These are phyloP conservation scores for Eutrema japonicum DNA, from an alignment of 345 rosid species.

Conservation along the genomic window DNA sequence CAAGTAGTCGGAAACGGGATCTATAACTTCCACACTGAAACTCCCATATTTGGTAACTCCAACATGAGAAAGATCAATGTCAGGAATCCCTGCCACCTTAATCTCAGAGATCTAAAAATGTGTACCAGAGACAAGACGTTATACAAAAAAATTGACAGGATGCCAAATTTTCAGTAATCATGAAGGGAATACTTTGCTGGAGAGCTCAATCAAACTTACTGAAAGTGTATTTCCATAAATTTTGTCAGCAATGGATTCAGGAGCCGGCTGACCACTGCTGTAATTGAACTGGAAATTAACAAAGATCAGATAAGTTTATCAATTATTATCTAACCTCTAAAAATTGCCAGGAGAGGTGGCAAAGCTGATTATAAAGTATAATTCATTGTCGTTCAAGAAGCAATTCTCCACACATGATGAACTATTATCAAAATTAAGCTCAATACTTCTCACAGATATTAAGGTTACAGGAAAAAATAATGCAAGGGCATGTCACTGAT, in stretches of 20 bases:
- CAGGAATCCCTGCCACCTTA: conserved; percentile 82
- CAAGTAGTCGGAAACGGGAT: conserved; percentile 88
- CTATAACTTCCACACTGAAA: conserved; percentile 83
- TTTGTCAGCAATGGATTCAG: conserved; percentile 91
- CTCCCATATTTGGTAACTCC: conserved; percentile 70
- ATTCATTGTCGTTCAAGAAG: conserved; percentile 13
- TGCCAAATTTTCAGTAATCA: not conserved
- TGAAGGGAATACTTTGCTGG: conserved; percentile 16
- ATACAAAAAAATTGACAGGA: conserved; percentile 1
- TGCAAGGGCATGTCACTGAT: conserved; percentile 18
- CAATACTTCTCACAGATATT: conserved; percentile 1
- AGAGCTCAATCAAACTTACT: conserved; percentile 55
- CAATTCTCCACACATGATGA: conserved; percentile 18
- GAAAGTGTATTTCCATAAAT: conserved; percentile 95
- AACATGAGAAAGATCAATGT: conserved; percentile 70
- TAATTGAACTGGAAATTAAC: conserved; percentile 68
- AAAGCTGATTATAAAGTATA: conserved; percentile 6
- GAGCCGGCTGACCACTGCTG: conserved; percentile 96
- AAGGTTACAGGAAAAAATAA: not conserved
- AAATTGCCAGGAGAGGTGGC: not conserved
- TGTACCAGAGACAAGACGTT: conserved; percentile 29
- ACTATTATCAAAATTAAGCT: not conserved
- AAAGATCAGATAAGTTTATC: conserved; percentile 2
- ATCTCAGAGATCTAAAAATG: conserved; percentile 78
- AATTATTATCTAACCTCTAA: conserved; percentile 6